Conservation (phyloP, 352 stramenopile genomes). For the Aphanomyces stellatus region DNA sequence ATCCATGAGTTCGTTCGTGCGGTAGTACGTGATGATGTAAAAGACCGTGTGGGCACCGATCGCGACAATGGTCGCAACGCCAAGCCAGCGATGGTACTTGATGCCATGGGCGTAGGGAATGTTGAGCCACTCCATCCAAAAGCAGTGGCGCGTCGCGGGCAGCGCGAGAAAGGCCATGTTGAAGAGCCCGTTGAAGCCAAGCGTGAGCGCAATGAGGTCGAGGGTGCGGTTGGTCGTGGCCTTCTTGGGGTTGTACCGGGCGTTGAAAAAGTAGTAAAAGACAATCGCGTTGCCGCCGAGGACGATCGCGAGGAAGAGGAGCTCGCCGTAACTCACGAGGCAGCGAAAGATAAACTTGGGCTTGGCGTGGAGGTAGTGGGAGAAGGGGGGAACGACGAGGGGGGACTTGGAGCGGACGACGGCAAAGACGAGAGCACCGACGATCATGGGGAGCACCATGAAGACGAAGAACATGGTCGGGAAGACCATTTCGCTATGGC, state of each 20-base stretch:
- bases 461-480: constrained; percentile 44
- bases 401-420: constrained; percentile 24
- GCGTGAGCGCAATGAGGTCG: not conserved
- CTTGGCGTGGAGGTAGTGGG: constrained; percentile 34
- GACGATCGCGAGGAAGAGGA: constrained; percentile 38
- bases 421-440: constrained; percentile 31
- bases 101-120: constrained; percentile 82
- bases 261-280: constrained; percentile 38
- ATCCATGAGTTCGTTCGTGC: constrained; percentile 42
- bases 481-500: constrained; percentile 40
- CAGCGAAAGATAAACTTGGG: constrained; percentile 21
- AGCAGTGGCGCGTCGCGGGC: constrained; percentile 59
- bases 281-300: constrained; percentile 41
- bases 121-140: constrained; percentile 77
- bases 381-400: constrained; percentile 10
- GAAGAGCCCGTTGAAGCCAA: constrained; percentile 3
- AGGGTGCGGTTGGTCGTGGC: not conserved
- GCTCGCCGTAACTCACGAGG: constrained; percentile 42
- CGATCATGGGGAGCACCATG: constrained; percentile 30
- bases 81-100: constrained; percentile 85
- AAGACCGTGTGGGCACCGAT: constrained; percentile 53
- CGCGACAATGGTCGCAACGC: constrained; percentile 54
- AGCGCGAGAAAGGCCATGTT: constrained; percentile 21
- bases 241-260: constrained; percentile 19
- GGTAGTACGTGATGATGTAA: constrained; percentile 67